A percentile compares a stretch with the other conserved stretches of the same genome.
phyloP scores from a whole-genome alignment of 768 basidiomycete genomes.

The Phanerodontia chrysosporium region DNA sequence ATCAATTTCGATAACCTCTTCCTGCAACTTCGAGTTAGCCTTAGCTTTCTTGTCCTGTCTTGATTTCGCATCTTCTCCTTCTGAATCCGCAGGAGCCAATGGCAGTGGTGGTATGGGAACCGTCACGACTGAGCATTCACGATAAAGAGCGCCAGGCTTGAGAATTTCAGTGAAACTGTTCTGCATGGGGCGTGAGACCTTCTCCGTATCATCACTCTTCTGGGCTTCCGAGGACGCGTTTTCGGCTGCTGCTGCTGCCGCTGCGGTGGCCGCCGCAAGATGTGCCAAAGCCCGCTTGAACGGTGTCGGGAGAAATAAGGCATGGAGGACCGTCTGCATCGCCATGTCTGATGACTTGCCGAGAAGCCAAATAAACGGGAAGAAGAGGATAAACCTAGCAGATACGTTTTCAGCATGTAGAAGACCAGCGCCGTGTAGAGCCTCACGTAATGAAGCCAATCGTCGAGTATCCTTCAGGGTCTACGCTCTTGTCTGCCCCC shows the following conservation, averaged over 20 bases:
- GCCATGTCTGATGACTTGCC: conserved; percentile 63
- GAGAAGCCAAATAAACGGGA: conserved; percentile 63
- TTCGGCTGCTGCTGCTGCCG: conserved; percentile 14
- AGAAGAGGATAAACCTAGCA: conserved; percentile 59
- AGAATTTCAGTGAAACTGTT: conserved; percentile 48
- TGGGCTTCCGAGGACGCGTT: not conserved
- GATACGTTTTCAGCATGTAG: not conserved
- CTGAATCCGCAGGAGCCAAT: conserved; percentile 14
- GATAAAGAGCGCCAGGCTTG: conserved; percentile 73
- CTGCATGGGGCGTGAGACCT: not conserved
- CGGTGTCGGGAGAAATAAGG: conserved; percentile 76
- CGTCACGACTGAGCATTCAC: conserved; percentile 65
- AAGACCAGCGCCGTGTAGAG: not conserved
- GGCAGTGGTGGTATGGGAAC: conserved; percentile 19
- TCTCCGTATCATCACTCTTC: not conserved
- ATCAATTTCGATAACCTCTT: conserved; percentile 32
- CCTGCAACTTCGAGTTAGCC: not conserved
- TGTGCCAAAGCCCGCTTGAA: conserved; percentile 45
- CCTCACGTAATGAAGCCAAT: conserved; percentile 48
- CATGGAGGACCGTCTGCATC: conserved; percentile 78
- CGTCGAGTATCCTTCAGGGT: conserved; percentile 32
- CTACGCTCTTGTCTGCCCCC: conserved; percentile 39
- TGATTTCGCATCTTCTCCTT: conserved; percentile 19
- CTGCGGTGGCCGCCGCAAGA: conserved; percentile 27
- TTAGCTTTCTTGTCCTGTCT: conserved; percentile 8